Evolutionary conservation across 1,284 basidiomycete species (phyloP).

Genomic region (Apiotrichum montevideense): DNA sequence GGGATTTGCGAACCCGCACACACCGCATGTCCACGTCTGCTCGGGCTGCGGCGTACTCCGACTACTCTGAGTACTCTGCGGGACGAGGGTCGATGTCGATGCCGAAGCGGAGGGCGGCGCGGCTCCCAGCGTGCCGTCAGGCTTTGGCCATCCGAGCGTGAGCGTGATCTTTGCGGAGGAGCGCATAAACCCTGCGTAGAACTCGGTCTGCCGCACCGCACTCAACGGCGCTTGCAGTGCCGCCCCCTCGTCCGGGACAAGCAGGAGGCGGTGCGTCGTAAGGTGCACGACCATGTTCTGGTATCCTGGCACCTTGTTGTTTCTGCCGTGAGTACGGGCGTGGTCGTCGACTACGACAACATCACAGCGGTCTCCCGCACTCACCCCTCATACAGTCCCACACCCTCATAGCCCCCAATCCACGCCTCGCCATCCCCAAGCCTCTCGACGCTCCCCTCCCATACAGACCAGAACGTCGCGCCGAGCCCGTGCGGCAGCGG

Average conservation of each 20-base stretch:
- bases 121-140: not conserved
- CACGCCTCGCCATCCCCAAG: conserved; percentile 65
- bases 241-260: conserved; percentile 24
- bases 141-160: conserved; percentile 49
- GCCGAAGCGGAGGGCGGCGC: not conserved
- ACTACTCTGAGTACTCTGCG: no score
- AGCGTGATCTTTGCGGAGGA: conserved; percentile 86
- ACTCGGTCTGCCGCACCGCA: conserved; percentile 69
- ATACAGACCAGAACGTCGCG: conserved; percentile 26
- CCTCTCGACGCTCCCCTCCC: conserved; percentile 20
- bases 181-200: conserved; percentile 86
- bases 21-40: conserved; percentile 66
- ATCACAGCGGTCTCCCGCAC: conserved; percentile 27
- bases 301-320: conserved; percentile 62
- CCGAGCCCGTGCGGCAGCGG: conserved; percentile 24
- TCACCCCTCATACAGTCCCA: conserved; percentile 87
- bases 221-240: conserved; percentile 56
- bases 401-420: conserved; percentile 63
- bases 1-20: conserved; percentile 75
- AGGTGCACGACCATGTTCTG: conserved; percentile 66
- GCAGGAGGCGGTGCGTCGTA: conserved; percentile 66
- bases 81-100: no score
- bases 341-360: no score
- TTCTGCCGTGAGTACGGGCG: conserved; percentile 49
- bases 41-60: not conserved